A percentile compares a stretch with the other conserved stretches of the same genome.
Conservation (phyloP, 2,329 filamentous ascomycete species). For the Aotearoamyces nothofagi region DNA sequence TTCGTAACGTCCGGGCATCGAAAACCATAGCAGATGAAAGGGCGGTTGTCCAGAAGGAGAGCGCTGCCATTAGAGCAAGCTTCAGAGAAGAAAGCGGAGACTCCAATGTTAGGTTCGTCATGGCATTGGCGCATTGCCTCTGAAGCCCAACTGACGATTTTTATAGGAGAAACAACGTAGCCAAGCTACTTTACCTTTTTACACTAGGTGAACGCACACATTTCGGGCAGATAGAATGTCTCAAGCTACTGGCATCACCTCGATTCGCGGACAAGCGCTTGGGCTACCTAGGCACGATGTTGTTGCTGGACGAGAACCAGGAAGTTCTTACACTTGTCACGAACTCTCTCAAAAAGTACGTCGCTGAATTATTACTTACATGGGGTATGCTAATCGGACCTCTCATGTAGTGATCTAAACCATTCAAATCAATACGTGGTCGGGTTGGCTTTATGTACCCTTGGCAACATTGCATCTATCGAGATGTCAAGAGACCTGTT, state of each 20-base stretch:
- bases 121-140: conserved; percentile 2
- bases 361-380: conserved; percentile 4
- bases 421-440: conserved; percentile 99
- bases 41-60: conserved; percentile 97
- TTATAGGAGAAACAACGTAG: conserved; percentile 88
- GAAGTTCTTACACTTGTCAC: conserved; percentile 95
- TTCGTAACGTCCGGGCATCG: conserved; percentile 93
- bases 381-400: not conserved
- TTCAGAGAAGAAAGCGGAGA: conserved; percentile 95
- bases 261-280: conserved; percentile 96
- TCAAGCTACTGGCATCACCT: conserved; percentile 91
- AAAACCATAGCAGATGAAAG: conserved; percentile 99
- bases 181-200: conserved; percentile 95
- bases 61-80: conserved; percentile 90
- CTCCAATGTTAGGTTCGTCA: conserved; percentile 66
- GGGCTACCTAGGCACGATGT: conserved; percentile 89
- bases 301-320: conserved; percentile 94
- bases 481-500: conserved; percentile 98
- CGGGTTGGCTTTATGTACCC: conserved; percentile 84
- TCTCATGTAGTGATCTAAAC: conserved; percentile 59
- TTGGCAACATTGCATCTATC: conserved; percentile 93
- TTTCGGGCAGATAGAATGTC: conserved; percentile 97
- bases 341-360: conserved; percentile 92
- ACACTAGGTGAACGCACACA: conserved; percentile 94
- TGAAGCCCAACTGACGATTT: conserved; percentile 6